Evolutionary conservation across 2,329 filamentous ascomycete genomes (phyloP).

Genomic region (Xenosphaeropsis pyriputrescens): DNA sequence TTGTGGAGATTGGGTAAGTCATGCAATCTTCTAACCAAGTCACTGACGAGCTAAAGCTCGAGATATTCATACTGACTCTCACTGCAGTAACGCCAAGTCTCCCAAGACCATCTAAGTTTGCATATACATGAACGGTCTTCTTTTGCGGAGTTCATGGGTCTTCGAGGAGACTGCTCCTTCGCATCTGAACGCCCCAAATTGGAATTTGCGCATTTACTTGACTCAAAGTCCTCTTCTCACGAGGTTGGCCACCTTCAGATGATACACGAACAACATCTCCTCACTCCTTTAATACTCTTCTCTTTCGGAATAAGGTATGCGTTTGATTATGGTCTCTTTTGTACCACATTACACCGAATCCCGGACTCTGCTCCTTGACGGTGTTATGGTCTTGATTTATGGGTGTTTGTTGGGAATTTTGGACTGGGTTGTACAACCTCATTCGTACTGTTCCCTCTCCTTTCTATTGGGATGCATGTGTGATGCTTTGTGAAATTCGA

Average conservation of each 20-base stretch:
- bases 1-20: constrained; percentile 58
- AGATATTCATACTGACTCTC: constrained; percentile 7
- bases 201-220: constrained; percentile 15
- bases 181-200: constrained; percentile 21
- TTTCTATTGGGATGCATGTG: constrained; percentile 20
- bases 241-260: constrained; percentile 31
- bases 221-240: constrained; percentile 22
- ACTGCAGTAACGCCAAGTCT: constrained; percentile 31
- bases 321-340: constrained; percentile 11
- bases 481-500: constrained; percentile 16
- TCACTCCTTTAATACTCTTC: constrained; percentile 16
- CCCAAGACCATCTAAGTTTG: constrained; percentile 33
- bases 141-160: constrained; percentile 13
- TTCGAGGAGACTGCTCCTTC: constrained; percentile 14
- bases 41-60: constrained; percentile 7
- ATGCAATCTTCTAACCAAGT: constrained; percentile 4
- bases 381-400: neutral
- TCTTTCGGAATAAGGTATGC: constrained; percentile 21
- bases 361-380: no score
- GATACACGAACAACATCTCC: constrained; percentile 16
- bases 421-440: constrained; percentile 17
- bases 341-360: no score
- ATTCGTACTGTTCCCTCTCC: constrained; percentile 15
- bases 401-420: constrained; percentile 2
- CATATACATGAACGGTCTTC: no score